These are phyloP conservation scores for rapeseed (Brassica napus) DNA, from an alignment of 345 rosid species.

Conservation along the genomic window DNA sequence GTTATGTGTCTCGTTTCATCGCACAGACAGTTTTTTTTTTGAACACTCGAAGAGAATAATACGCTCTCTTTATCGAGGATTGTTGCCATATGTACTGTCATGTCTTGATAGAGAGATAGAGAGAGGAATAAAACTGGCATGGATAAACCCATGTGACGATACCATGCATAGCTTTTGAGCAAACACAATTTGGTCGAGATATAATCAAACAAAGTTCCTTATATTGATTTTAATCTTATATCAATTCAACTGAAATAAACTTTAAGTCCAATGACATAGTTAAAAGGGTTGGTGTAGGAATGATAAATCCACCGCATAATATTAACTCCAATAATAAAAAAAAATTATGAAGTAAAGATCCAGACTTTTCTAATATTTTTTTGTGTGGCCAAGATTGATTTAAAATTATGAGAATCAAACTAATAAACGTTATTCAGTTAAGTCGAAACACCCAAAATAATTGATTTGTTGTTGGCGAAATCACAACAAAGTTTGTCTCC, in stretches of 20 bases:
- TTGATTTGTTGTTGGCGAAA: constrained; percentile 13
- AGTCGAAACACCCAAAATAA: not conserved
- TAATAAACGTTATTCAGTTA: not conserved
- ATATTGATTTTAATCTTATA: not conserved
- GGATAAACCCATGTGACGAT: constrained; percentile 37
- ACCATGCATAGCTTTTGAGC: constrained; percentile 18
- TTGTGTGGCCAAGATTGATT: not conserved
- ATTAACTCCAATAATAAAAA: not conserved
- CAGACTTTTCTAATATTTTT: not conserved
- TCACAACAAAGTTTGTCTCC: constrained; percentile 15
- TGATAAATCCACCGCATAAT: not conserved
- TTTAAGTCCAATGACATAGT: not conserved
- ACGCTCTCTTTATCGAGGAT: no score
- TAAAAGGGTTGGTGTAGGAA: not conserved
- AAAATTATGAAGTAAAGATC: not conserved
- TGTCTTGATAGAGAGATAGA: constrained; percentile 19
- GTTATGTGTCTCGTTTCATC: constrained; percentile 24
- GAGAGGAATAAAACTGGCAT: constrained; percentile 27
- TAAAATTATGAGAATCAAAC: not conserved
- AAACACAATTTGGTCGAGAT: constrained; percentile 11
- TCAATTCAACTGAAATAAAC: not conserved
- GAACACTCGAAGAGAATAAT: no score
- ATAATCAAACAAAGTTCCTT: constrained; percentile 8
- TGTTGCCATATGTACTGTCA: constrained; percentile 18
- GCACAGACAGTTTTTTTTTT: not conserved